phyloP scores from a whole-genome alignment of 257 asterid species.

The Paulownia fortunei region DNA sequence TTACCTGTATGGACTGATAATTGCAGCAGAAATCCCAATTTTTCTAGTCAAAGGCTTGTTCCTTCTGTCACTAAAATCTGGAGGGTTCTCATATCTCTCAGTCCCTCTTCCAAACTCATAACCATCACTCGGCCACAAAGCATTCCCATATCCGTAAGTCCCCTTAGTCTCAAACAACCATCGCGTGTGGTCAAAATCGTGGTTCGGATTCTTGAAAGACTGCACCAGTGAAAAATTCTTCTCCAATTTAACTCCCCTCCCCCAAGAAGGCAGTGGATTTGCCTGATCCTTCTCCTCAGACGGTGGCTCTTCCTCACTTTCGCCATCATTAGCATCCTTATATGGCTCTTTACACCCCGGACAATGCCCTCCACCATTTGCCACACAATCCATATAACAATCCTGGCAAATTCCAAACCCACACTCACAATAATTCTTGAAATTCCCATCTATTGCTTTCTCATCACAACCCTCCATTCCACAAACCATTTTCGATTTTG shows the following conservation, averaged over 20 bases:
- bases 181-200: constrained; percentile 78
- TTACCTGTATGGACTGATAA: constrained; percentile 91
- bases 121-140: constrained; percentile 88
- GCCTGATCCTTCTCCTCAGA: constrained; percentile 74
- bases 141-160: constrained; percentile 97
- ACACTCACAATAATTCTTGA: constrained; percentile 69
- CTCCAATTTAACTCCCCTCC: constrained; percentile 58
- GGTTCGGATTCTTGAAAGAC: constrained; percentile 84
- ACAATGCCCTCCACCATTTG: constrained; percentile 59
- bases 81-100: constrained; percentile 66
- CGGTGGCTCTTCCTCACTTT: constrained; percentile 48
- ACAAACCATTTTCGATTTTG: constrained; percentile 62
- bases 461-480: constrained; percentile 88
- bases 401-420: constrained; percentile 78
- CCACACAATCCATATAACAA: constrained; percentile 69
- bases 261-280: constrained; percentile 65
- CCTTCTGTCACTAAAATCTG: constrained; percentile 77
- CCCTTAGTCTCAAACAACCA: constrained; percentile 97
- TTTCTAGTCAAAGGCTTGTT: constrained; percentile 88
- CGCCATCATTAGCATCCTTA: constrained; percentile 54
- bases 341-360: constrained; percentile 88
- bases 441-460: constrained; percentile 46
- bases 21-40: constrained; percentile 80
- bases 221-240: constrained; percentile 85
- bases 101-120: constrained; percentile 59